Percentiles rank a stretch among this genome's conserved stretches.
phyloP scores from a whole-genome alignment of 2,329 filamentous ascomycete species.

The Calonectria henricotiae region DNA sequence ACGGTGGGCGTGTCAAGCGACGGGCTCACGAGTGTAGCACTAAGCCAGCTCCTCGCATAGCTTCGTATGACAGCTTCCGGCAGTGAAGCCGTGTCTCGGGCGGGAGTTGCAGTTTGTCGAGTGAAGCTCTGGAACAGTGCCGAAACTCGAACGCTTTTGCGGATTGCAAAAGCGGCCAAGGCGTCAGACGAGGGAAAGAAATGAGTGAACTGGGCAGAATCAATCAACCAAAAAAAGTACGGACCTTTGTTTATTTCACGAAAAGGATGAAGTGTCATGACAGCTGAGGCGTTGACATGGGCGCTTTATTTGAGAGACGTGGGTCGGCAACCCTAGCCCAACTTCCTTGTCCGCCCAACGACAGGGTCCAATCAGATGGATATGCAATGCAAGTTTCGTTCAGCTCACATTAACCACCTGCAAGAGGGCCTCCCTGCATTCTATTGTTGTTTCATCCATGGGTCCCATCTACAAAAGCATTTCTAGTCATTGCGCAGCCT shows the following conservation, averaged over 20 bases:
- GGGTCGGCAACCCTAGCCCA: constrained; percentile 24
- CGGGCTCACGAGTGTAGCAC: neutral
- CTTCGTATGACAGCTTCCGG: neutral
- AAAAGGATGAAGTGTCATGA: constrained; percentile 19
- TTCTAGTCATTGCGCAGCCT: constrained; percentile 12
- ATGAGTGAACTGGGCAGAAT: constrained; percentile 11
- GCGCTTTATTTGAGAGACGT: constrained; percentile 20
- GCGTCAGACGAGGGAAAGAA: neutral
- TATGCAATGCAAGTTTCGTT: constrained; percentile 25
- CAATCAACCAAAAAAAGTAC: neutral
- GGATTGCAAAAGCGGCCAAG: neutral
- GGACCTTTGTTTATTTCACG: constrained; percentile 19
- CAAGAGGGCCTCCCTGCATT: constrained; percentile 22
- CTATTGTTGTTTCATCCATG: constrained; percentile 21
- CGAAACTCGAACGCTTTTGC: neutral
- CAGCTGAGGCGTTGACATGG: constrained; percentile 15
- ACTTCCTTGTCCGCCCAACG: constrained; percentile 18
- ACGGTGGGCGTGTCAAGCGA: neutral
- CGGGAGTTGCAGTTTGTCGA: neutral
- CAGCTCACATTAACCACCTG: constrained; percentile 25
- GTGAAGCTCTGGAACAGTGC: neutral
- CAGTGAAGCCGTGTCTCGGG: neutral
- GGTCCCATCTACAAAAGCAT: constrained; percentile 6
- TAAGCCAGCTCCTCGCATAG: neutral
- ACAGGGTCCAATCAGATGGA: constrained; percentile 15